These are phyloP conservation scores for Herpotrichia juniperi DNA, from an alignment of 2,329 filamentous ascomycete genomes.

Conservation along the genomic window DNA sequence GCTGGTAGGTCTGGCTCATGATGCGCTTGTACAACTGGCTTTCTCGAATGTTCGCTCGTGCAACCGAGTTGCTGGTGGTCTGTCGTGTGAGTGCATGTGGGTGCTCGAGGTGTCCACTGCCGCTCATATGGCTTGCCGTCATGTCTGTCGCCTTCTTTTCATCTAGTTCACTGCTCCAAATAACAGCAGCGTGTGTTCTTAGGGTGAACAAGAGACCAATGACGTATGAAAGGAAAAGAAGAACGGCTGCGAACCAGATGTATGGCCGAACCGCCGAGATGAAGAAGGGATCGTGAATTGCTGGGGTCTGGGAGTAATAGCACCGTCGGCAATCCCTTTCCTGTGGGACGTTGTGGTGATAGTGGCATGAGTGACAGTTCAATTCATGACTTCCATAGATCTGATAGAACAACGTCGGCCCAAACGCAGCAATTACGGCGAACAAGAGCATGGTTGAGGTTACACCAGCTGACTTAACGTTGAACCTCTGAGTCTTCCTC, in stretches of 20 bases:
- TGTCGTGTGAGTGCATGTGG: constrained; percentile 37
- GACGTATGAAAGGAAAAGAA: constrained; percentile 90
- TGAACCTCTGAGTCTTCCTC: constrained; percentile 97
- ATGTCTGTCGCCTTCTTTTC: constrained; percentile 55
- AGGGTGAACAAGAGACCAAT: constrained; percentile 96
- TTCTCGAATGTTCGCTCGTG: constrained; percentile 73
- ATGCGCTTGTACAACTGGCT: constrained; percentile 93
- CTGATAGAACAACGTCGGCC: constrained; percentile 96
- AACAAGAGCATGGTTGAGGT: constrained; percentile 98
- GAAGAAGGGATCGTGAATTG: constrained; percentile 87
- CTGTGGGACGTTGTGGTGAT: constrained; percentile 53
- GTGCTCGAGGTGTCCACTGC: constrained; percentile 36
- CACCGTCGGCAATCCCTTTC: constrained; percentile 84
- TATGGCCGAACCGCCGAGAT: constrained; percentile 89
- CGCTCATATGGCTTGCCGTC: constrained; percentile 39
- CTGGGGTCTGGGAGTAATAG: constrained; percentile 88
- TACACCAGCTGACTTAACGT: constrained; percentile 92
- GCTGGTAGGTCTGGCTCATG: constrained; percentile 84
- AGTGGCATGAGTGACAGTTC: constrained; percentile 73
- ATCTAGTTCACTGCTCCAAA: constrained; percentile 82
- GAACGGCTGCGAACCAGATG: constrained; percentile 82
- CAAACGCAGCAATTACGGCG: constrained; percentile 92
- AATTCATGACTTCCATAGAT: constrained; percentile 98
- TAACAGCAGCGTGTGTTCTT: constrained; percentile 92
- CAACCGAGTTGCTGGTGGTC: constrained; percentile 33